These are phyloP conservation scores for Termitomyces sp. DNA, from an alignment of 768 basidiomycete species.

Conservation along the genomic window DNA sequence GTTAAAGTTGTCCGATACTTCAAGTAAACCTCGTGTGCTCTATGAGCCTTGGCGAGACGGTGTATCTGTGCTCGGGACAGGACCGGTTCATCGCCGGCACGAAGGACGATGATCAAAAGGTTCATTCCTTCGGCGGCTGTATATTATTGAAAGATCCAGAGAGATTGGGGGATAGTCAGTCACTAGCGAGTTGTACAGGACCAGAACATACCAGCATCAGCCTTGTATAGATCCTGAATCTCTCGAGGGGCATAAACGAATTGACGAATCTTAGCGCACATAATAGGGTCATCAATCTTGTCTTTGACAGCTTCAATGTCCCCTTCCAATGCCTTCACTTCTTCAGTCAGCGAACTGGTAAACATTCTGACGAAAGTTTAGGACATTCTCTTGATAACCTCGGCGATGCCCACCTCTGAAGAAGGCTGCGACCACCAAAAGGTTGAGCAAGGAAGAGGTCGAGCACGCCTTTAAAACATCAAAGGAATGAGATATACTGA, in stretches of 20 bases:
- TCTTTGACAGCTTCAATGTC: conserved; percentile 86
- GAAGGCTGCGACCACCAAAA: conserved; percentile 87
- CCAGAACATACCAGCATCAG: conserved; percentile 68
- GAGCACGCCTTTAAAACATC: conserved; percentile 48
- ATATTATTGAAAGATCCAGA: background rate
- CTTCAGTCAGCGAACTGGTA: conserved; percentile 86
- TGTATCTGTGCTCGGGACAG: conserved; percentile 78
- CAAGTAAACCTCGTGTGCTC: conserved; percentile 76
- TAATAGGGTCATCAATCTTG: conserved; percentile 82
- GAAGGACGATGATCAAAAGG: conserved; percentile 74
- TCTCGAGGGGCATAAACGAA: conserved; percentile 88
- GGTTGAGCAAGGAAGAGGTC: conserved; percentile 97
- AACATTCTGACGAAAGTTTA: conserved; percentile 73
- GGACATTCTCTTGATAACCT: background rate
- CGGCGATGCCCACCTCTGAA: conserved; percentile 63
- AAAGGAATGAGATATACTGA: background rate
- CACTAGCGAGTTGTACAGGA: background rate
- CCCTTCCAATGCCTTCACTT: conserved; percentile 78
- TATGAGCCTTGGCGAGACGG: conserved; percentile 71
- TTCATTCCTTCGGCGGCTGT: conserved; percentile 70
- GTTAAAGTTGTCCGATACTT: conserved; percentile 51
- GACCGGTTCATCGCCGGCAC: conserved; percentile 71
- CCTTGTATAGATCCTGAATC: conserved; percentile 78
- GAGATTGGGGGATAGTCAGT: background rate
- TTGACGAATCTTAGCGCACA: conserved; percentile 84